Base-by-base conservation (phyloP, 139 green algal species). In the Nannochloris sp. region DNA sequence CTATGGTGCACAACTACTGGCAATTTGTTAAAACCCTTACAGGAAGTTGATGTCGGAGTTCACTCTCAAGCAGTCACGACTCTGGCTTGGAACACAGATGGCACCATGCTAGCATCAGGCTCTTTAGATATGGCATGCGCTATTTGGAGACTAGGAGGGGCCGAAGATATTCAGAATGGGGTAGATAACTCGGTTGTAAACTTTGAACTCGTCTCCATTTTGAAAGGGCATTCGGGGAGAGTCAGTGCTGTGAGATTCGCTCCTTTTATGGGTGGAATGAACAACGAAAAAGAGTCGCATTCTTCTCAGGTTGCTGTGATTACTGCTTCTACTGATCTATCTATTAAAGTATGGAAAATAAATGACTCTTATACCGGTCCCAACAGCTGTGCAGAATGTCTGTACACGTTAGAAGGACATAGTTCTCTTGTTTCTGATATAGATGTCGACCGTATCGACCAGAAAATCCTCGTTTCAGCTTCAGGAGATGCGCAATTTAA, bases 121-220 rank as follows among this genome's bases (percentile, higher is more conserved):
- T 69, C 61, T 8, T 36, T 69, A 12, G 61, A 69, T 19, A 47
- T 36, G 27, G 53, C n/a, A n/a, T n/a, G n/a, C n/a, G n/a, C n/a
- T n/a, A n/a, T n/a, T n/a, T n/a, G n/a, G n/a, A n/a, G n/a, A n/a
- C n/a, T n/a, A n/a, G n/a, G n/a, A n/a, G n/a, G n/a, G n/a, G n/a
- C n/a, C n/a, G n/a, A n/a, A n/a, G n/a, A n/a, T 35, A 2, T 35
- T 29, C 2, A 25, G 61, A 36, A 25, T 69, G 19, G 60, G 61
- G 61, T 36, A 29, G 38, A 35, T 55, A 19, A 51, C 42, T 51
- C 19, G 42, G 42, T 19, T 19, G 19, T 19, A 19, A 51, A 51
- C 42, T 19, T 51, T 51, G 19, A 51, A 51, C 19, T 51, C 42
- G 42, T 19, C 42, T 19, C 42, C 19, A 19, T 51, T 19, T 19